Evolutionary conservation across 208 protist species (phyloP), one percentile per base, ranked within the genome.

Genomic region (Wallacemonas sp.): DNA sequence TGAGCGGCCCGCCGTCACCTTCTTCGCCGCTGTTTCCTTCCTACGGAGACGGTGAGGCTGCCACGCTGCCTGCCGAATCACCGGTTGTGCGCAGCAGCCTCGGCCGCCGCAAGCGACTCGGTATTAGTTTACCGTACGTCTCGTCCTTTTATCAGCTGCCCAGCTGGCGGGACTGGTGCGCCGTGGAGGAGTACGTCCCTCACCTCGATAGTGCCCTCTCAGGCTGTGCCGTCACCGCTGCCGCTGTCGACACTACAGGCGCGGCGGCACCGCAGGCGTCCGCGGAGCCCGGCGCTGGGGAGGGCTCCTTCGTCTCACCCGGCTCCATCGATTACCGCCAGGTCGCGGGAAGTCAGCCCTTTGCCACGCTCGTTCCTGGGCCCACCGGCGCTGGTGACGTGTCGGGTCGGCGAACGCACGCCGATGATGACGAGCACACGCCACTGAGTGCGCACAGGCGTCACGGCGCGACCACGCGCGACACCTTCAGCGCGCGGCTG

Each of bases 141-240:
- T 83, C 84, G 22, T 78, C 87, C 34, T 77, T 94, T 50, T 82
- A 85, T 21, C 6, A 63, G 17, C 32, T 69, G n/a, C 84, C 84
- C 0, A 69, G 62, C 19, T 82, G 67, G 64, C 62, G 60, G 0
- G 80, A 79, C 53, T 91, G 76, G 84, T 64, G 81, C 45, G 76
- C 67, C 29, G 76, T 94, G 34, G 87, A 94, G 73, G 87, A 94
- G 71, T 36, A 30, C n/a, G 73, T 80, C n/a, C 63, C 73, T 42
- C 68, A 71, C 19, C 71, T 89, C 24, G 71, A 76, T 3, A 70
- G 75, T 38, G 69, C 82, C 1, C 65, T 84, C 15, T 52, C 75
- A 2, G 42, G 73, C 48, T 45, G 54, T 68, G 32, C 32, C 58
- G 1, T 42, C 57, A 1, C 59, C 73, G 32, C 8, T 63, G 38